Evolutionary conservation across 805 yeast species (phyloP), one percentile per base, ranked within the genome.

Genomic region (Starmerella floricola): DNA sequence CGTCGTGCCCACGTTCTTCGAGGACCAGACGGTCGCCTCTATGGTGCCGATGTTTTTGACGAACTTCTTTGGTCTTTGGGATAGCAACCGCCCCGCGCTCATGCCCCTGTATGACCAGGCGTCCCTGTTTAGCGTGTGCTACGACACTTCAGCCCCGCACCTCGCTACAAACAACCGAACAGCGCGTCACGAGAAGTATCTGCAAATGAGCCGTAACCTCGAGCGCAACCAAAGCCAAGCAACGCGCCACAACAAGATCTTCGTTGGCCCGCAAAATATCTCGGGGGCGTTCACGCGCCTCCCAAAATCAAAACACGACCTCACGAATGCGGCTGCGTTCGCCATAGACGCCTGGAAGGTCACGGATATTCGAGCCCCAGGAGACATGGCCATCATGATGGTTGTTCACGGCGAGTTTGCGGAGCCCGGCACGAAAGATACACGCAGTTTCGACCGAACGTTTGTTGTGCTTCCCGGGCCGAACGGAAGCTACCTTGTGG

Each of bases 371-470:
- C 72, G 86, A 20, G 72, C 68, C 43, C 76, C 83, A 6, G 76
- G 73, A 36, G 72, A 86, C 23, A 73, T 77, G 39, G 95, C 94
- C 5, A 75, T 91, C 54, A 68, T 82, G 55, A 72, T 88, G 34
- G 67, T 76, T 0, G 62, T 88, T 13, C 98, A 91, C 63, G 98
- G 98, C 4, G 78, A 73, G 44, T 88, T 74, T 56, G 76, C 75
- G 38, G 97, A 91, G 61, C 33, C 49, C 27, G 44, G 55, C 41
- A 45, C 44, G 28, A 51, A 78, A 28, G 64, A 73, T 4, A 69
- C 68, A 51, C 79, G 91, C 57, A 75, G 91, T 8, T 91, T 91
- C 60, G 98, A 91, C 59, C 71, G 98, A 56, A 69, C 79, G 0
- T 76, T 91, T 57, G 67, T 83, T n/a, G 65, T 82, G 20, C 78